Conservation (phyloP, 1,284 basidiomycete species). For the Dichomitus squalens region DNA sequence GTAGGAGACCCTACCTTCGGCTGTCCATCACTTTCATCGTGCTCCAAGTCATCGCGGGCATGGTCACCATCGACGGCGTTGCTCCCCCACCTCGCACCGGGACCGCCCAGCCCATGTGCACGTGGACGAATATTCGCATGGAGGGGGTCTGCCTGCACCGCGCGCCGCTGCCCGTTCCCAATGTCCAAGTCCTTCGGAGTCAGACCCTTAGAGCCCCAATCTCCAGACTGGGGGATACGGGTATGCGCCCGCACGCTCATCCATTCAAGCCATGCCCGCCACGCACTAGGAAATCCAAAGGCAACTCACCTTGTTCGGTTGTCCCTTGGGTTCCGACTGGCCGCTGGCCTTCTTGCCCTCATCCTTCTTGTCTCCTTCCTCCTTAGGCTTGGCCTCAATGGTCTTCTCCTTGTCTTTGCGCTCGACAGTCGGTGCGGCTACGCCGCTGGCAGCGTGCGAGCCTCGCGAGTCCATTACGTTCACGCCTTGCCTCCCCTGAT, state of each 20-base stretch:
- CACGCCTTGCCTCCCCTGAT: neutral
- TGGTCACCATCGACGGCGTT: slow-evolving; percentile 19
- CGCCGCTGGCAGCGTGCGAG: too few relatives aligned
- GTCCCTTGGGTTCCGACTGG: slow-evolving; percentile 1
- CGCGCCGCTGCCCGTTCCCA: neutral
- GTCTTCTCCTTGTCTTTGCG: neutral
- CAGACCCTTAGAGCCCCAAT: neutral
- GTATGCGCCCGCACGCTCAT: slow-evolving; percentile 4
- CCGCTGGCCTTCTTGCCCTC: neutral
- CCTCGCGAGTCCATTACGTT: too few relatives aligned
- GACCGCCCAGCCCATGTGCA: slow-evolving; percentile 27
- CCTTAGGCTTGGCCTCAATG: neutral
- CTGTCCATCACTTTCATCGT: slow-evolving; percentile 21
- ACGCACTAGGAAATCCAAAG: too few relatives aligned
- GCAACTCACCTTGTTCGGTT: slow-evolving; percentile 27
- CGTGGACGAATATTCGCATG: slow-evolving; percentile 26
- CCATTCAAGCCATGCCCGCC: neutral
- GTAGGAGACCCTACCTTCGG: neutral
- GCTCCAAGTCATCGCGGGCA: slow-evolving; percentile 16
- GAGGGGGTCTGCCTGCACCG: slow-evolving; percentile 24
- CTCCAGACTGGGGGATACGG: neutral
- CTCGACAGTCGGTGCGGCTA: slow-evolving; percentile 6
- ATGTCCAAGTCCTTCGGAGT: neutral
- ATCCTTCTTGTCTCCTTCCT: neutral
- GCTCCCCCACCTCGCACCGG: slow-evolving; percentile 25